Base-by-base conservation (phyloP, 306 rosid genomes). In the Begonia masoniana region DNA sequence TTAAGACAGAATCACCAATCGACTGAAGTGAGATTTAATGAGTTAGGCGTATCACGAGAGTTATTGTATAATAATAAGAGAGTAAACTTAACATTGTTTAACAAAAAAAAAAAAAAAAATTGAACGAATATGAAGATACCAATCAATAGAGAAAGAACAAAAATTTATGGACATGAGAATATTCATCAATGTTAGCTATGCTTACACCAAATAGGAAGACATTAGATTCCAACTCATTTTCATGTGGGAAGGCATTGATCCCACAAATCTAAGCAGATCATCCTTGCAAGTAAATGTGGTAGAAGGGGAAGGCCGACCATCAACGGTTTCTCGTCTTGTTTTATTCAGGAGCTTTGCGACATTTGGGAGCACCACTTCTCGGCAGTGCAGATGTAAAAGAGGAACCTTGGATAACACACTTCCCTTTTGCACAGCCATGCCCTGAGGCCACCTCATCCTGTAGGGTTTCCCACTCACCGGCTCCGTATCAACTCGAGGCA, bases 221-320 rank as follows among this genome's bases (percentile, higher is more conserved):
- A 91, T 91, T 45, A 91, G 77, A 77, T 91, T 91, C 97, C 97
- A 91, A 68, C 97, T 91, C 56, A 85, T 77, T 74, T 80, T 91
- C 97, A 85, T 91, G 58, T 85, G 97, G 21, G 78, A 73, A 9
- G 97, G 97, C 96, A 91, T 91, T 47, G 82, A 58, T 17, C 88
- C 88, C n/a, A 85, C 88, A 60, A 85, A 85, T 50, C 94, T 78
- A 52, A 80, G 85, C 66, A 91, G 67, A 78, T 91, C 94, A 2
- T 76, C 83, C 56, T 81, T 70, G 5, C 23, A 43, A 51, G 59
- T 50, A 41, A 55, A 68, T 4, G 9, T 31, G 3, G 39, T 31
- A 5, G 9, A 5, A 0, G 7, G 39, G 39, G 39, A 31, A 31
- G 9, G 9, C 39, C 8, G 9, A 31, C 5, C 39, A 7, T 4